Conservation (phyloP, 768 basidiomycete genomes). For the Russula brevipes region DNA sequence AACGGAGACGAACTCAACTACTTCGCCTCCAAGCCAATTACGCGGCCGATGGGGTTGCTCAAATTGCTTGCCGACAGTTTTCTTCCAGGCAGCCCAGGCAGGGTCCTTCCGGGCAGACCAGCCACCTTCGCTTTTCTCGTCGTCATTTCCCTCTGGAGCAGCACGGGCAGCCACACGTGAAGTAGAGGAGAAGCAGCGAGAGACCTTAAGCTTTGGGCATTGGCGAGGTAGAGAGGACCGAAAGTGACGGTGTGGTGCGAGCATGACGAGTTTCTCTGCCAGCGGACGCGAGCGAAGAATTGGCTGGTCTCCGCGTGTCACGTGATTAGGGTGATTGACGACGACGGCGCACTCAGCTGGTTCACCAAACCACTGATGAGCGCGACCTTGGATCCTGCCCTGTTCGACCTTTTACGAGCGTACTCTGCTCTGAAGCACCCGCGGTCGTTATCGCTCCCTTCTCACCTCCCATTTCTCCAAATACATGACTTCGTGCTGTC, state of each 20-base stretch:
- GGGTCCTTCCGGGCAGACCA: constrained; percentile 6
- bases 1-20: constrained; percentile 43
- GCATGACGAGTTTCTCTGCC: background rate
- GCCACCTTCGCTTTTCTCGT: constrained; percentile 25
- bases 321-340: too few species aligned
- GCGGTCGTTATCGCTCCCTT: constrained; percentile 40
- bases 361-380: too few species aligned
- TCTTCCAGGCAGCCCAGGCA: constrained; percentile 9
- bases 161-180: background rate
- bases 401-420: constrained; percentile 44
- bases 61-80: constrained; percentile 19
- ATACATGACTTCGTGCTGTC: constrained; percentile 54
- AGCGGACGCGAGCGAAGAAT: background rate
- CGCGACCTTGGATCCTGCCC: background rate
- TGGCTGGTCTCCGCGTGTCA: too few species aligned
- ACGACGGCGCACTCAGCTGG: too few species aligned
- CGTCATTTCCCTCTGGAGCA: background rate
- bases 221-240: background rate
- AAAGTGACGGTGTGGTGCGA: constrained; percentile 8
- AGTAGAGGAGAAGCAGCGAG: background rate
- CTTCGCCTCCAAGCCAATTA: constrained; percentile 58
- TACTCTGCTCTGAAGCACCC: constrained; percentile 51
- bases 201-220: background rate
- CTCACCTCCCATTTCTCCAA: constrained; percentile 33
- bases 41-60: constrained; percentile 33